Base-by-base conservation (phyloP, 768 basidiomycete species). In the Mycena rebaudengoi region DNA sequence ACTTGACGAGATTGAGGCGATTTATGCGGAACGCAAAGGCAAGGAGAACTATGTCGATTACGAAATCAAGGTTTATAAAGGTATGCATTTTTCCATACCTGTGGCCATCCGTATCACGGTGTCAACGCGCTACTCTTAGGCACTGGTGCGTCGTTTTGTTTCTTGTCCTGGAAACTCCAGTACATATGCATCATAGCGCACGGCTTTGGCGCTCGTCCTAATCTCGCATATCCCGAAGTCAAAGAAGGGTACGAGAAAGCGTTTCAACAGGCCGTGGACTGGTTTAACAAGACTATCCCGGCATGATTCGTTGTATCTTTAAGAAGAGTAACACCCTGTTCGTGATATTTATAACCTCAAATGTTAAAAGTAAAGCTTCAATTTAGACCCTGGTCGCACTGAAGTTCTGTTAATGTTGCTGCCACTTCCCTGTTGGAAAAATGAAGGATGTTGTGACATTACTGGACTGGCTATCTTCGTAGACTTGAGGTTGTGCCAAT, bases 41-140 rank as follows among this genome's bases (percentile, higher is more conserved):
- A 78, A 77, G 30, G 75, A 74, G 2, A 66, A 69, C 37, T 80
- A 71, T 46, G 73, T 83, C 0, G 80, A 83, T 7, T 83, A 82
- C 52, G 83, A 85, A 69, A 80, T 85, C 65, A 76, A 74, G 53
- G 73, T 74, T 6, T 84, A 83, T 59, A 78, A 79, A 76, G 83
- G 84, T 82, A 20, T 25, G 70, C 57, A 10, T 20, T 45, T 26
- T 23, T 7, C n/a, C n/a, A n/a, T n/a, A 10, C 23, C 40, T 12
- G 21, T 39, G 33, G 28, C 35, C 11, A 46, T 28, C 30, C 41
- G 23, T 10, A 25, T 5, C 18, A n/a, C 13, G 21, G 45, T 28
- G 4, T 44, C 29, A n/a, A 30, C 39, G n/a, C 44, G 5, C 14
- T 14, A 23, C 20, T 50, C 26, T 26, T 53, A 64, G 56, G 62